Base-by-base conservation (phyloP, 2,329 filamentous ascomycete species). In the Pseudocercospora cruenta region DNA sequence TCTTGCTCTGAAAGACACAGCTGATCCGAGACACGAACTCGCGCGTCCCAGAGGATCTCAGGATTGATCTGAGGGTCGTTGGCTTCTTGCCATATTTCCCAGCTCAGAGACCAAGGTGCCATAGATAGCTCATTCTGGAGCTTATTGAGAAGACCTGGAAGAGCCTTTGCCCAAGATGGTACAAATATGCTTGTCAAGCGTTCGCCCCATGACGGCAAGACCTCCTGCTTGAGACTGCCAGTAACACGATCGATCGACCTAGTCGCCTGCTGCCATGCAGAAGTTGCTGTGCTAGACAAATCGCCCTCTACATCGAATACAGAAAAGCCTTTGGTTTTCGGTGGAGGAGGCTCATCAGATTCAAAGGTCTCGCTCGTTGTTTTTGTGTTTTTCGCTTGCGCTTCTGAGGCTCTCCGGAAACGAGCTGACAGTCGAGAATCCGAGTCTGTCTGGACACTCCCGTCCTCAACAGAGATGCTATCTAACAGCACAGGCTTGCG, bases 81-180 rank as follows among this genome's bases (percentile, higher is more conserved):
- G 0, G 95, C 93, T 73, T 98, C 94, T 69, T 85, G 84, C 95
- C 95, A 98, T 65, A 99, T 95, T 71, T 97, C 92, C 75, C 96
- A 91, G 12, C 94, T 93, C 49, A 99, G 82, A 0, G 93, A 96
- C 1, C 93, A 94, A 0, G 93, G 91, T 0, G 90, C 88, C 88
- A 95, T 90, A 36, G 92, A 95, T 16, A 97, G 83, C 79, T 98
- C 94, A 22, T 87, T 87, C 76, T 97, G 93, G 36, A 98, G 85
- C 78, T 97, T 97, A 67, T 87, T 85, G 63, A 96, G 82, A 62
- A 92, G 93, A 2, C 84, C 89, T 0, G 94, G 94, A 19, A 97
- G 82, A 49, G 87, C 77, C 69, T 88, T 90, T 36, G 91, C 88
- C 94, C 94, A 98, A 49, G 91, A 88, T 0, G 94, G 94, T 2